Conservation (phyloP, 2,329 filamentous ascomycete species). For the Penicillium paneum region DNA sequence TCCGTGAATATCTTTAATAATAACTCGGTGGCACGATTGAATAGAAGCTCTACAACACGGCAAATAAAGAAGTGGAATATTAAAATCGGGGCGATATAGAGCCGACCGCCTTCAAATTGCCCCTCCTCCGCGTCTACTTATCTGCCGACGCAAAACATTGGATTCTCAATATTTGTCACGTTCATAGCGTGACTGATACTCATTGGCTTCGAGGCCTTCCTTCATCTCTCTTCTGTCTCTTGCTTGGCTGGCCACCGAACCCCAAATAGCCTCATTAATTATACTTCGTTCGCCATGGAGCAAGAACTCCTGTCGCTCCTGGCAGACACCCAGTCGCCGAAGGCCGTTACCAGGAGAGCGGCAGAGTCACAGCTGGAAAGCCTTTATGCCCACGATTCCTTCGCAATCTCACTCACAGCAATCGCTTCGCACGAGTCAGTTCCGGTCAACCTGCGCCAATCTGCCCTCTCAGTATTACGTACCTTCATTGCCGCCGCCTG, state of each 20-base stretch:
- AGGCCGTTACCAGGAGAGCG: slow-evolving; percentile 73
- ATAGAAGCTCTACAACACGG: background rate
- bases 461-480: slow-evolving; percentile 75
- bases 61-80: background rate
- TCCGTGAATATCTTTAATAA: background rate
- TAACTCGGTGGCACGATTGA: background rate
- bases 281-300: slow-evolving; percentile 62
- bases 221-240: background rate
- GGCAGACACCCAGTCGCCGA: slow-evolving; percentile 75
- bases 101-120: slow-evolving; percentile 14
- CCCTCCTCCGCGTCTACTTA: slow-evolving; percentile 18
- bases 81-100: background rate
- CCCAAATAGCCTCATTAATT: slow-evolving; percentile 3
- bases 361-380: slow-evolving; percentile 80
- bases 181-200: background rate
- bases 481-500: slow-evolving; percentile 82
- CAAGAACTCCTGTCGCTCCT: slow-evolving; percentile 87
- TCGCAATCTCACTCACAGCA: slow-evolving; percentile 74
- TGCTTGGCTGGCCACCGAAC: background rate
- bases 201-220: slow-evolving; percentile 1
- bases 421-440: slow-evolving; percentile 75
- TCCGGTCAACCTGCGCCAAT: slow-evolving; percentile 72
- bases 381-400: slow-evolving; percentile 65
- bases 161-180: slow-evolving; percentile 7
- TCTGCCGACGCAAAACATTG: slow-evolving; percentile 13